A percentile compares a stretch with the other conserved stretches of the same genome.
Evolutionary conservation across 257 asterid genomes (phyloP).

Genomic region (Sherardia arvensis): DNA sequence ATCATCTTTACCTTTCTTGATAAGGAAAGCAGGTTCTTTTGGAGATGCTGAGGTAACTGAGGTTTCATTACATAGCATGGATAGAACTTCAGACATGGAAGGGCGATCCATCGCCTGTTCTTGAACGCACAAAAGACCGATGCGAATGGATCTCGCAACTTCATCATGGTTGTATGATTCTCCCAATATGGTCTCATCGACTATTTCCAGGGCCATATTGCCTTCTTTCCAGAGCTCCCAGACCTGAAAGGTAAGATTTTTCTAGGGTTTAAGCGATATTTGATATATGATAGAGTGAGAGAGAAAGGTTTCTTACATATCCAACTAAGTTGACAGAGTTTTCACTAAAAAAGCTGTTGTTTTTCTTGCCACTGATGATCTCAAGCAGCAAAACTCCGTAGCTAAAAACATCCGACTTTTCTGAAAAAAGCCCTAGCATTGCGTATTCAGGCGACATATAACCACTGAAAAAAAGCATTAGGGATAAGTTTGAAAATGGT

Average conservation of each 20-base stretch:
- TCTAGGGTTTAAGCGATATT: not conserved
- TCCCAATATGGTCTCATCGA: slow-evolving; percentile 14
- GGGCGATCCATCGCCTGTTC: slow-evolving; percentile 21
- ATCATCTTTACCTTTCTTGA: not conserved
- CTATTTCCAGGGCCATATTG: slow-evolving; percentile 5
- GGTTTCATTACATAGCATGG: slow-evolving; percentile 21
- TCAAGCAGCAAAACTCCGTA: slow-evolving; percentile 27
- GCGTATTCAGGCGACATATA: slow-evolving; percentile 42
- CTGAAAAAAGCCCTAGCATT: slow-evolving; percentile 30
- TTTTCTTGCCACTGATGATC: slow-evolving; percentile 24
- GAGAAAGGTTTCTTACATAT: slow-evolving; percentile 21
- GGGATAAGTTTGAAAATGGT: not conserved
- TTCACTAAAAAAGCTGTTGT: slow-evolving; percentile 13
- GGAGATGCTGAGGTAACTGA: slow-evolving; percentile 13
- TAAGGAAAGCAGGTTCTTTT: slow-evolving; percentile 15
- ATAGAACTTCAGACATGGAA: slow-evolving; percentile 10
- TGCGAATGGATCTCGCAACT: slow-evolving; percentile 20
- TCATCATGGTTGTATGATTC: slow-evolving; percentile 10
- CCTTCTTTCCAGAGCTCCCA: slow-evolving; percentile 27
- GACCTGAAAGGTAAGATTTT: slow-evolving; percentile 15
- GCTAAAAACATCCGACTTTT: slow-evolving; percentile 30
- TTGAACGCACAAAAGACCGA: slow-evolving; percentile 30
- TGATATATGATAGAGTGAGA: not conserved
- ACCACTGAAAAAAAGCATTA: slow-evolving; percentile 28
- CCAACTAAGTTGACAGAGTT: slow-evolving; percentile 17